phyloP scores from a whole-genome alignment of 2,329 filamentous ascomycete genomes.

The Chrysoporthe austroafricana region DNA sequence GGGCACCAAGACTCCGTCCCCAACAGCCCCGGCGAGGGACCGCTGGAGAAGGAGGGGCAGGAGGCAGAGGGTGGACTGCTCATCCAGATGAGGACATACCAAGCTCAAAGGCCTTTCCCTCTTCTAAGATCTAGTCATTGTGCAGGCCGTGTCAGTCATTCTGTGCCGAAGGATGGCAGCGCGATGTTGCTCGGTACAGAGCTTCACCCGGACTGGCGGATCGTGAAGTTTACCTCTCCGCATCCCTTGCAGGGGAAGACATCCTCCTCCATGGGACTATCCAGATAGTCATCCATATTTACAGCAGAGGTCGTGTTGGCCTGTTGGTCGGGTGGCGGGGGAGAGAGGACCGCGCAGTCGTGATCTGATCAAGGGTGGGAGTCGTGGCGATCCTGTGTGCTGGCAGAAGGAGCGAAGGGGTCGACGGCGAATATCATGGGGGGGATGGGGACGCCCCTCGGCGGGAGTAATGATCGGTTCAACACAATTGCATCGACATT shows the following conservation, averaged over 20 bases:
- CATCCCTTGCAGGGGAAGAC: constrained; percentile 90
- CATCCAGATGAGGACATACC: constrained; percentile 58
- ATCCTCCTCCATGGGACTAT: constrained; percentile 77
- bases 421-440: constrained; percentile 19
- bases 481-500: constrained; percentile 10
- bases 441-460: constrained; percentile 9
- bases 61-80: background rate
- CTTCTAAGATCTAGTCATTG: constrained; percentile 81
- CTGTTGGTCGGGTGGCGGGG: constrained; percentile 4
- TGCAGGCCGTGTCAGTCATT: constrained; percentile 18
- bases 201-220: background rate
- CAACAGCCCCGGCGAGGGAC: background rate
- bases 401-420: constrained; percentile 10
- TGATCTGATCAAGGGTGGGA: constrained; percentile 11
- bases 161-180: constrained; percentile 22
- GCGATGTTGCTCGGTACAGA: constrained; percentile 35
- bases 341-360: background rate
- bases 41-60: constrained; percentile 11
- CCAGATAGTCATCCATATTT: constrained; percentile 65
- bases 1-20: constrained; percentile 2
- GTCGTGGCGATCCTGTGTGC: constrained; percentile 7
- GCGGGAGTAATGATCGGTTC: constrained; percentile 15
- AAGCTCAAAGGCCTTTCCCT: constrained; percentile 97
- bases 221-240: constrained; percentile 70
- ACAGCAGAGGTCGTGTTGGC: constrained; percentile 27